These are phyloP conservation scores for Eimeria nieschulzi DNA, from an alignment of 169 alveolate genomes.

Conservation along the genomic window DNA sequence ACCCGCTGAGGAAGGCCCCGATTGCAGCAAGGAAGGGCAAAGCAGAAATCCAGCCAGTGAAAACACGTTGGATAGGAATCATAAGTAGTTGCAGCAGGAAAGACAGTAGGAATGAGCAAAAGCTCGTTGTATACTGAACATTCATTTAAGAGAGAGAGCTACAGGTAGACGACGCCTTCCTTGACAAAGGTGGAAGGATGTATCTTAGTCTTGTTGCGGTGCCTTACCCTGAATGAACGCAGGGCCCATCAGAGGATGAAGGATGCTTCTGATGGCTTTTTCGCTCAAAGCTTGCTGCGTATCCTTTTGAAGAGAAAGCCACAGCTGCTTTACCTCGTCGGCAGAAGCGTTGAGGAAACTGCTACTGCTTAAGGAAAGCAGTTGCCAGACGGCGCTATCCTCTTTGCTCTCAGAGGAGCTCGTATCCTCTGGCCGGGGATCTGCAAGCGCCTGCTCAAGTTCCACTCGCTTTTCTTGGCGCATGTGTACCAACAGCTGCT, in stretches of 20 bases:
- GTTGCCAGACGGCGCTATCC: conserved; percentile 29
- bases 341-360: not conserved
- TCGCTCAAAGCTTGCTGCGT: conserved; percentile 27
- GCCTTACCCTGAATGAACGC: conserved; percentile 42
- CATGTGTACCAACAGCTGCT: conserved; percentile 29
- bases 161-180: no score
- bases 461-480: conserved; percentile 24
- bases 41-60: not conserved
- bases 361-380: conserved; percentile 1
- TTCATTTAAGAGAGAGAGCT: no score
- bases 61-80: no score
- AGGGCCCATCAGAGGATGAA: conserved; percentile 40
- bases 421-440: not conserved
- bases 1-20: conserved; percentile 14
- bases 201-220: not conserved
- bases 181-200: no score
- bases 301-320: conserved; percentile 14
- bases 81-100: no score
- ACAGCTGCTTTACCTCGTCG: not conserved
- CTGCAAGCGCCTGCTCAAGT: conserved; percentile 51
- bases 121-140: no score
- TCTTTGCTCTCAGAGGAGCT: not conserved
- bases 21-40: not conserved
- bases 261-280: conserved; percentile 37
- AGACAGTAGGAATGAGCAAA: no score